A percentile compares a stretch with the other conserved stretches of the same genome.
Conservation (phyloP, 1,284 basidiomycete genomes). For the Cutaneotrichosporon mucoides region DNA sequence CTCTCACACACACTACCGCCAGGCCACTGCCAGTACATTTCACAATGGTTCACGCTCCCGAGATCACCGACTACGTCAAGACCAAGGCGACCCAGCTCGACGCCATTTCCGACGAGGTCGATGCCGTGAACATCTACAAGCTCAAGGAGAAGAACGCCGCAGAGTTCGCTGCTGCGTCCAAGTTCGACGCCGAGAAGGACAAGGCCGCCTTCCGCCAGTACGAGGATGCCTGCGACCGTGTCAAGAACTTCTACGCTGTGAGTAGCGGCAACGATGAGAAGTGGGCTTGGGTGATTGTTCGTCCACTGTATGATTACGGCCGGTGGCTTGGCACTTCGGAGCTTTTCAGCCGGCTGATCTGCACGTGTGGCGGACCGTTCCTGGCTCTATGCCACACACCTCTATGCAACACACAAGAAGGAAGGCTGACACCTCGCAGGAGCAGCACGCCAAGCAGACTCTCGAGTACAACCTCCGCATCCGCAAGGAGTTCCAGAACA, state of each 20-base stretch:
- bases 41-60: conserved; percentile 34
- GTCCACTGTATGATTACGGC: too few species aligned
- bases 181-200: conserved; percentile 70
- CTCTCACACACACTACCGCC: neutral
- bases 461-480: conserved; percentile 76
- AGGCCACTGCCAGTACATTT: too few species aligned
- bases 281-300: neutral
- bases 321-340: too few species aligned
- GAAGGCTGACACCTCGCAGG: conserved; percentile 48
- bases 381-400: conserved; percentile 5
- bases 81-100: conserved; percentile 54
- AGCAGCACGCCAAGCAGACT: conserved; percentile 87
- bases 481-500: conserved; percentile 40
- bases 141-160: conserved; percentile 23
- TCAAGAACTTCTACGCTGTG: conserved; percentile 68
- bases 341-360: too few species aligned
- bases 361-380: conserved; percentile 39
- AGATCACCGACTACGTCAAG: conserved; percentile 38
- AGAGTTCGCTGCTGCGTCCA: conserved; percentile 58
- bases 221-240: conserved; percentile 69
- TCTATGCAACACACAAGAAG: neutral
- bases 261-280: conserved; percentile 32
- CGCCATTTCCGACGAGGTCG: conserved; percentile 66
- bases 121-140: conserved; percentile 55
- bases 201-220: conserved; percentile 57